phyloP scores from a whole-genome alignment of 169 alveolate genomes.

The Cyclospora cayetanensis region DNA sequence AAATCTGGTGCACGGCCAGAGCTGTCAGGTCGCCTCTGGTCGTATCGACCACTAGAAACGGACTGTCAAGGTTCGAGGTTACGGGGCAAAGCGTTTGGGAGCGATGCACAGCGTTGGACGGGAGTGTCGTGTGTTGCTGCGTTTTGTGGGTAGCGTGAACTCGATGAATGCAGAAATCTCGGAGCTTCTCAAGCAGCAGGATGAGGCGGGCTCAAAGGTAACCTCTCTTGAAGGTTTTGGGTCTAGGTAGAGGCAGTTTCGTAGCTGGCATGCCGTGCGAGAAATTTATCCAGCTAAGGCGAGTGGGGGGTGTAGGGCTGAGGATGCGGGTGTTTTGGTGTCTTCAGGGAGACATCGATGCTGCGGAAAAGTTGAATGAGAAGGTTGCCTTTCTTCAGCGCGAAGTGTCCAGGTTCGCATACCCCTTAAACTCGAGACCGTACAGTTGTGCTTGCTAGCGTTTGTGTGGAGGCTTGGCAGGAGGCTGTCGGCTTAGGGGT shows the following conservation, averaged over 20 bases:
- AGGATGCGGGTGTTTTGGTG: not conserved
- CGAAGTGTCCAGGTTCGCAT: constrained; percentile 55
- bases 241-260: not conserved
- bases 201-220: constrained; percentile 79
- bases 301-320: not conserved
- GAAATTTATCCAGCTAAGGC: not conserved
- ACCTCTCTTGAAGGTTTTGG: constrained; percentile 13
- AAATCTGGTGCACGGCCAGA: too few species aligned
- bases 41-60: too few species aligned
- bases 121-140: not conserved
- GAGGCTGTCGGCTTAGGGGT: not conserved
- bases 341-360: constrained; percentile 77
- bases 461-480: not conserved
- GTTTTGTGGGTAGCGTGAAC: constrained; percentile 61
- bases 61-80: too few species aligned
- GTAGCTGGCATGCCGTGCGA: not conserved
- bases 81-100: too few species aligned
- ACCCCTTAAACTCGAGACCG: constrained; percentile 11
- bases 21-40: too few species aligned
- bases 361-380: constrained; percentile 77
- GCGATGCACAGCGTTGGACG: too few species aligned
- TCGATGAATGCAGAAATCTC: constrained; percentile 76
- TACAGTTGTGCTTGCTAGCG: not conserved
- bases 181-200: constrained; percentile 76
- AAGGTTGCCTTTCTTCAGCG: constrained; percentile 77